These are phyloP conservation scores for Candida maris DNA, from an alignment of 805 yeast genomes.

Conservation along the genomic window DNA sequence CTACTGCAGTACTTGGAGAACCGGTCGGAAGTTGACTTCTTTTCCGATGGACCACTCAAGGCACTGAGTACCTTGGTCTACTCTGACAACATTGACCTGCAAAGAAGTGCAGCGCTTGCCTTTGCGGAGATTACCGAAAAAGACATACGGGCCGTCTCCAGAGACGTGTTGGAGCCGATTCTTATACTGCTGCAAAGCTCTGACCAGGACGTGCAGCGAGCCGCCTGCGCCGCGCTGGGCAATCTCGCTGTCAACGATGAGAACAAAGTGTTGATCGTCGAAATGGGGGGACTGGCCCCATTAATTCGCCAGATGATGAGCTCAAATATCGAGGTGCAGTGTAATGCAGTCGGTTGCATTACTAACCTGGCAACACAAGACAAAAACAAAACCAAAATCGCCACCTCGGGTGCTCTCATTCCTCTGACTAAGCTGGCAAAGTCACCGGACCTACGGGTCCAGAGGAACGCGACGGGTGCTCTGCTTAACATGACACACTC, in stretches of 20 bases:
- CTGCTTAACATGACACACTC: slow-evolving; percentile 97
- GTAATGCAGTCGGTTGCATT: slow-evolving; percentile 98
- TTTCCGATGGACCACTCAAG: slow-evolving; percentile 77
- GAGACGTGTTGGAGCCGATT: slow-evolving; percentile 92
- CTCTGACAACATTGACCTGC: slow-evolving; percentile 91
- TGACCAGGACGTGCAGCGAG: slow-evolving; percentile 95
- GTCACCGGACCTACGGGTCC: slow-evolving; percentile 92
- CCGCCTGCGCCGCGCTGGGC: slow-evolving; percentile 99
- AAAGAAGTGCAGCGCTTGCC: slow-evolving; percentile 95
- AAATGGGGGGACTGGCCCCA: slow-evolving; percentile 97
- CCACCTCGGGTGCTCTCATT: slow-evolving; percentile 90
- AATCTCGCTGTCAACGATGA: slow-evolving; percentile 95
- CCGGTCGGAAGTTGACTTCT: slow-evolving; percentile 84
- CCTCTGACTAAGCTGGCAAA: slow-evolving; percentile 94
- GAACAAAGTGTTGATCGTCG: slow-evolving; percentile 88
- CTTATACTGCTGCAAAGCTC: slow-evolving; percentile 78
- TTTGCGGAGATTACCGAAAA: slow-evolving; percentile 98
- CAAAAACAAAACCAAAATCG: slow-evolving; percentile 93
- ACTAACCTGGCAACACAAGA: slow-evolving; percentile 98
- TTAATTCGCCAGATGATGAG: slow-evolving; percentile 97
- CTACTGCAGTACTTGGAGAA: slow-evolving; percentile 86
- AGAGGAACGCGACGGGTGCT: slow-evolving; percentile 98
- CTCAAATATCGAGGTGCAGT: slow-evolving; percentile 94
- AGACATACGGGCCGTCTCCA: slow-evolving; percentile 83
- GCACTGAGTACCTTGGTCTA: slow-evolving; percentile 91